A percentile compares a stretch with the other conserved stretches of the same genome.
Evolutionary conservation across 2,329 filamentous ascomycete species (phyloP).

Genomic region (Arthrinium phaeospermum): DNA sequence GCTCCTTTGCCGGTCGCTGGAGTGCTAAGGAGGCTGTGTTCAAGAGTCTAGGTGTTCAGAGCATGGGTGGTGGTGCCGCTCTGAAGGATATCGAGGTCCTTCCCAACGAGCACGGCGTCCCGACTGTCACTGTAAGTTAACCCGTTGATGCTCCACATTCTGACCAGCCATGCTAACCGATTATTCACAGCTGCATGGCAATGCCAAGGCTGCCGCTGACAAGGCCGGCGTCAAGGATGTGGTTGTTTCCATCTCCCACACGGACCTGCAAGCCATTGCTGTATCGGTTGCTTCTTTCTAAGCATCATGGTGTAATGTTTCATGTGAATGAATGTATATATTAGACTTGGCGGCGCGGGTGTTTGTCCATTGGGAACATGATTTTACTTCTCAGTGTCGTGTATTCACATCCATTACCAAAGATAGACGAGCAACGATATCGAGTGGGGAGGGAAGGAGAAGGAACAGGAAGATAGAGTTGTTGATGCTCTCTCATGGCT

Average conservation of each 20-base stretch:
- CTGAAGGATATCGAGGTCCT: conserved; percentile 95
- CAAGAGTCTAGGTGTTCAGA: conserved; percentile 88
- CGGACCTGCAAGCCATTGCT: conserved; percentile 90
- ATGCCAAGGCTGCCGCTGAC: conserved; percentile 82
- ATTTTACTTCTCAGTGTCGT: background rate
- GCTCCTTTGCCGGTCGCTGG: conserved; percentile 95
- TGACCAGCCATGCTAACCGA: conserved; percentile 43
- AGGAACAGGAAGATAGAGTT: background rate
- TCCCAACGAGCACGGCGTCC: conserved; percentile 80
- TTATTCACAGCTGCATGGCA: conserved; percentile 76
- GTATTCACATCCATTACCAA: background rate
- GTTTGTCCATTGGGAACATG: background rate
- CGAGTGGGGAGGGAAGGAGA: background rate
- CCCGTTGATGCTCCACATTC: conserved; percentile 21
- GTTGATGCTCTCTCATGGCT: background rate
- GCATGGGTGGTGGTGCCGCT: conserved; percentile 86
- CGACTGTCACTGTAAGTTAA: conserved; percentile 77
- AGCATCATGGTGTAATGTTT: background rate
- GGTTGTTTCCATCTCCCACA: conserved; percentile 94
- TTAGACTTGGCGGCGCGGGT: background rate
- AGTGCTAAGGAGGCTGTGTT: conserved; percentile 98
- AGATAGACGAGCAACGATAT: conserved; percentile 14
- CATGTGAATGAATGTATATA: conserved; percentile 16
- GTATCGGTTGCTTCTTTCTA: conserved; percentile 74
- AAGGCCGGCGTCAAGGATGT: conserved; percentile 87